Percentiles rank a stretch among this genome's conserved stretches.
These are phyloP conservation scores for Cercophora samala DNA, from an alignment of 495 filamentous ascomycete genomes.

Conservation along the genomic window DNA sequence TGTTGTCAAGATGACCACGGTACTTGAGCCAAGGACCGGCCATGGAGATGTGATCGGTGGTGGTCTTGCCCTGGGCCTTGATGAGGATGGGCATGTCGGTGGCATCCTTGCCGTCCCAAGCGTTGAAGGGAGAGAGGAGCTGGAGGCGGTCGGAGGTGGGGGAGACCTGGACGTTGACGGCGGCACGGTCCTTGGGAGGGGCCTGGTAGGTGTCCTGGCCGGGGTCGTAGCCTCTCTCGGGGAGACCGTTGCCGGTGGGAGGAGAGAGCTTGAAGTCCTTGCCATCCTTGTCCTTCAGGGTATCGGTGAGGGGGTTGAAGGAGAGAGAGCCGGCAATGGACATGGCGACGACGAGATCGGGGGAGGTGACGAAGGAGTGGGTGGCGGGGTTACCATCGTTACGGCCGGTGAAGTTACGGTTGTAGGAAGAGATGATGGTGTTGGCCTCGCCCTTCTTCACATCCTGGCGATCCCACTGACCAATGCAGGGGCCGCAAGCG, in stretches of 20 bases:
- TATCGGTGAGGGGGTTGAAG: constrained; percentile 97
- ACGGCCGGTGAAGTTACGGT: constrained; percentile 95
- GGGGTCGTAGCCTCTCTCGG: constrained; percentile 80
- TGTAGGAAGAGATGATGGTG: constrained; percentile 41
- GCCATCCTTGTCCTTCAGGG: constrained; percentile 91
- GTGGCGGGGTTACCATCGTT: constrained; percentile 99
- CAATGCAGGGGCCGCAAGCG: constrained; percentile 78
- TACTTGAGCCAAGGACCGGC: constrained; percentile 99
- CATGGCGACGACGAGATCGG: constrained; percentile 92
- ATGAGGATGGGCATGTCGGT: constrained; percentile 88
- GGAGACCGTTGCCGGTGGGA: constrained; percentile 81
- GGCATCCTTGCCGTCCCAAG: constrained; percentile 96
- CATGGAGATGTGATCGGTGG: constrained; percentile 99
- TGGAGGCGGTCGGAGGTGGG: constrained; percentile 92
- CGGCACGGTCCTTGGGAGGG: constrained; percentile 72
- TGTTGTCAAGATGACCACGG: constrained; percentile 99
- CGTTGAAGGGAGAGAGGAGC: constrained; percentile 76
- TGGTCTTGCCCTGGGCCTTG: constrained; percentile 98
- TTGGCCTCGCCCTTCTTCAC: constrained; percentile 97
- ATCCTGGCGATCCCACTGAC: constrained; percentile 92
- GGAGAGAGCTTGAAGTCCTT: constrained; percentile 86
- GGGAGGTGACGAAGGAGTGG: constrained; percentile 98
- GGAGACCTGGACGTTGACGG: constrained; percentile 77
- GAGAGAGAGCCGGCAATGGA: constrained; percentile 84
- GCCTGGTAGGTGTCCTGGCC: constrained; percentile 96